Percentiles rank a stretch among this genome's conserved stretches.
phyloP scores from a whole-genome alignment of 306 rosid genomes.

The Notholithocarpus densiflorus region DNA sequence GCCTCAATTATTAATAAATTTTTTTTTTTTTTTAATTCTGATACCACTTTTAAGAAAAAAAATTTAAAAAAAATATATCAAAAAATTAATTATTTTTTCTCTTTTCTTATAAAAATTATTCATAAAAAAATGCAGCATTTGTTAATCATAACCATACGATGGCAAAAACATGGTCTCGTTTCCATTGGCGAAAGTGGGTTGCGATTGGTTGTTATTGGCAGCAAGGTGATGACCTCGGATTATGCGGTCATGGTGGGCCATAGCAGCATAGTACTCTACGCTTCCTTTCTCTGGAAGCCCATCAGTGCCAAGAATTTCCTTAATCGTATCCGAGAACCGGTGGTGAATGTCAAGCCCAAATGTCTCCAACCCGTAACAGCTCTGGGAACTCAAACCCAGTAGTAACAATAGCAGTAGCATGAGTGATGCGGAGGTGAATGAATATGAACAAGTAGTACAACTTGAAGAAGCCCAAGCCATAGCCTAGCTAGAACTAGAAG shows the following conservation, averaged over 20 bases:
- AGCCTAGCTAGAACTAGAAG: not conserved
- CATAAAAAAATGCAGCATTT: too few relatives aligned
- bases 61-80: too few relatives aligned
- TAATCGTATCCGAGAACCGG: conserved; percentile 65
- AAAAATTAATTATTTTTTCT: too few relatives aligned
- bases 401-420: not conserved
- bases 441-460: not conserved
- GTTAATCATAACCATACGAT: too few relatives aligned
- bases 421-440: not conserved
- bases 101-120: too few relatives aligned
- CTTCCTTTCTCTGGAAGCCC: conserved; percentile 59
- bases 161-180: too few relatives aligned
- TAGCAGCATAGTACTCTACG: conserved; percentile 50
- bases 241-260: conserved; percentile 57
- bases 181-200: conserved; percentile 40
- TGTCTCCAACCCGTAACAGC: conserved; percentile 31
- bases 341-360: conserved; percentile 72
- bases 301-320: conserved; percentile 44
- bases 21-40: too few relatives aligned
- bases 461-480: conserved; percentile 23
- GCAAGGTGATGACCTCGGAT: conserved; percentile 57
- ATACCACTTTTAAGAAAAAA: too few relatives aligned
- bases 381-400: conserved; percentile 21
- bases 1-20: too few relatives aligned
- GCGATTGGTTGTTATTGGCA: conserved; percentile 24